Evolutionary conservation across 225 moss, liverwort and hornwort species (phyloP), one percentile per base, ranked within the genome.

Genomic region (Takakia lepidozioides): DNA sequence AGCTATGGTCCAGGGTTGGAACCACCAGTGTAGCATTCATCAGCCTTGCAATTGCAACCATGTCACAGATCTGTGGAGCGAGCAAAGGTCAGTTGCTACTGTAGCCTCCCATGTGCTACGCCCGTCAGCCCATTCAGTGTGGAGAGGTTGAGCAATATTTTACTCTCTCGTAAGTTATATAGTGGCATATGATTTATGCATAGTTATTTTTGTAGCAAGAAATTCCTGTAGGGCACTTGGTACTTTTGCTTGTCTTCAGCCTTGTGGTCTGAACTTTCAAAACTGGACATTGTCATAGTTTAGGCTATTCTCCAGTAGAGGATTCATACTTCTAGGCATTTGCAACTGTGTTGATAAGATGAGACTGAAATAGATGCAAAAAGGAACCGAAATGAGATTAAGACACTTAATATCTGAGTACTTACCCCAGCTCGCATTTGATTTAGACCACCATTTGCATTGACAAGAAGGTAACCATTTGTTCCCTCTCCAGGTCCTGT

Each of bases 1-100:
- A 93, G 61, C 85, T 93, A 21, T 86, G 93, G 49, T 93, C 93
- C 2, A 93, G 85, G 27, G 73, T 56, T 20, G 93, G 93, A 34
- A 93, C 81, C 46, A 93, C 85, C 10, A 93, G 59, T 1, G 88
- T 86, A 38, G 85, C 93, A 52, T 74, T 76, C 93, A 93, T 88
- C 42, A 93, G 49, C 55, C 83, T 70, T 41, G 92, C 92, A 38
- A 88, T 64, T 20, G 92, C 92, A 35, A 93, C 92, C 92, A 93
- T 93, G 51, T 93, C 92, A 39, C 92, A 93, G 64, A 93, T 88
- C 92, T 92, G 73, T 51, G 28, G 23, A 25, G 43, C 46, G 43
- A 29, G 14, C 38, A 37, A 40, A 38, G 52, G 19, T 23, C 1
- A 26, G n/a, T 27, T 55, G 29, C 37, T 18, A 16, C 53, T n/a